A percentile compares a stretch with the other conserved stretches of the same genome.
Evolutionary conservation across 441 rosid genomes (phyloP).

Genomic region (Macaranga tanarius): DNA sequence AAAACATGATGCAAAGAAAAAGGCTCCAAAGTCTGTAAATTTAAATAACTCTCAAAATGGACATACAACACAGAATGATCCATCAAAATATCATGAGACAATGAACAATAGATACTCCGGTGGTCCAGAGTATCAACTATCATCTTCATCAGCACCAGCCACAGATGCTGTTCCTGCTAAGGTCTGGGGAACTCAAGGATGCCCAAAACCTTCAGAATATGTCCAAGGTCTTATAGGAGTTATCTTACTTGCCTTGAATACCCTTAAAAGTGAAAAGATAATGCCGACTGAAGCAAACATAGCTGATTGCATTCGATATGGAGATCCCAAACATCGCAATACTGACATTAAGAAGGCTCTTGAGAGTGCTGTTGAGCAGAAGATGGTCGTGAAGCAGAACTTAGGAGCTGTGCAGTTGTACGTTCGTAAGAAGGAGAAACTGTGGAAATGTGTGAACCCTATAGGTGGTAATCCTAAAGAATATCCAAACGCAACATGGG

Average conservation of each 20-base stretch:
- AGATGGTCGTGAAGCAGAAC: constrained; percentile 39
- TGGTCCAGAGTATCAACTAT: constrained; percentile 14
- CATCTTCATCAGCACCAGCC: constrained; percentile 23
- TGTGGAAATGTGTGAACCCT: constrained; percentile 42
- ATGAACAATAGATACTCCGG: constrained; percentile 12
- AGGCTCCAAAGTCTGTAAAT: constrained; percentile 19
- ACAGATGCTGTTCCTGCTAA: constrained; percentile 14
- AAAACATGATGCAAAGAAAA: constrained; percentile 25
- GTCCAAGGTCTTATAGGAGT: constrained; percentile 41
- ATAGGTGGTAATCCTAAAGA: constrained; percentile 29
- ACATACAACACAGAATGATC: constrained; percentile 12
- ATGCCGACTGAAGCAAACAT: constrained; percentile 44
- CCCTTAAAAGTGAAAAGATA: constrained; percentile 39
- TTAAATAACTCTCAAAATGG: constrained; percentile 27
- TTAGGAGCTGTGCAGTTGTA: constrained; percentile 34
- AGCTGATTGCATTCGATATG: constrained; percentile 38
- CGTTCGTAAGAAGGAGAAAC: constrained; percentile 37
- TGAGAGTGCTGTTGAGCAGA: constrained; percentile 37
- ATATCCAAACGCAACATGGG: constrained; percentile 37
- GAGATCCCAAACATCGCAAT: constrained; percentile 37
- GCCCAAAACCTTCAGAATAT: constrained; percentile 34
- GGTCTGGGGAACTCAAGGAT: constrained; percentile 39
- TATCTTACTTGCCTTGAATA: constrained; percentile 39
- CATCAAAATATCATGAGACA: constrained; percentile 17
- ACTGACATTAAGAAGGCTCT: constrained; percentile 39